Conservation (phyloP, 1,139 yeast genomes). For the Wickerhamiella infanticola region DNA sequence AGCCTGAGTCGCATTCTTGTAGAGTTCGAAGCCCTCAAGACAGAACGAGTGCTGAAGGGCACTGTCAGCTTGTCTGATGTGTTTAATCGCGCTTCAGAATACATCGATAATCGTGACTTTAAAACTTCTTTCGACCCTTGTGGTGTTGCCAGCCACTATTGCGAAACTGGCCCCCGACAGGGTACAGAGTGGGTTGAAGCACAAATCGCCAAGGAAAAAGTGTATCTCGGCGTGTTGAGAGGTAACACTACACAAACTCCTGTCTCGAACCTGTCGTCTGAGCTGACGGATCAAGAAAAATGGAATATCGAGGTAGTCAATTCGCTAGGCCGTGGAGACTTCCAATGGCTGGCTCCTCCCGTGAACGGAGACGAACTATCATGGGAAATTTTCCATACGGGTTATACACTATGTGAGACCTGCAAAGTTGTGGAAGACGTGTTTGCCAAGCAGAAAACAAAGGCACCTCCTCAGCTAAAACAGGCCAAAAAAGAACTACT, state of each 20-base stretch:
- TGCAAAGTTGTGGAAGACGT: slow-evolving; percentile 13
- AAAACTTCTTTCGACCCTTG: slow-evolving; percentile 5
- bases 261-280: not conserved
- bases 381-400: slow-evolving; percentile 21
- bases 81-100: not conserved
- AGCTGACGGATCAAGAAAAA: slow-evolving; percentile 22
- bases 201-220: slow-evolving; percentile 8
- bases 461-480: not conserved
- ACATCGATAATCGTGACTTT: slow-evolving; percentile 13
- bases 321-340: slow-evolving; percentile 12
- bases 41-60: slow-evolving; percentile 8
- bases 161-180: slow-evolving; percentile 8
- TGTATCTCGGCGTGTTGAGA: slow-evolving; percentile 3
- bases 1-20: slow-evolving; percentile 16
- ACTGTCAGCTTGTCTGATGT: slow-evolving; percentile 6
- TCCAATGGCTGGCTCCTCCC: not conserved
- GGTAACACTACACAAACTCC: not conserved
- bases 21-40: slow-evolving; percentile 10
- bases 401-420: slow-evolving; percentile 21
- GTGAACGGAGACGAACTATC: slow-evolving; percentile 4
- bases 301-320: slow-evolving; percentile 23
- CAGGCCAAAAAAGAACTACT: not conserved
- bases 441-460: not conserved
- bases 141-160: not conserved
- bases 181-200: slow-evolving; percentile 5